These are phyloP conservation scores for Wallacemonas sp. DNA, from an alignment of 208 protist genomes.

Conservation along the genomic window DNA sequence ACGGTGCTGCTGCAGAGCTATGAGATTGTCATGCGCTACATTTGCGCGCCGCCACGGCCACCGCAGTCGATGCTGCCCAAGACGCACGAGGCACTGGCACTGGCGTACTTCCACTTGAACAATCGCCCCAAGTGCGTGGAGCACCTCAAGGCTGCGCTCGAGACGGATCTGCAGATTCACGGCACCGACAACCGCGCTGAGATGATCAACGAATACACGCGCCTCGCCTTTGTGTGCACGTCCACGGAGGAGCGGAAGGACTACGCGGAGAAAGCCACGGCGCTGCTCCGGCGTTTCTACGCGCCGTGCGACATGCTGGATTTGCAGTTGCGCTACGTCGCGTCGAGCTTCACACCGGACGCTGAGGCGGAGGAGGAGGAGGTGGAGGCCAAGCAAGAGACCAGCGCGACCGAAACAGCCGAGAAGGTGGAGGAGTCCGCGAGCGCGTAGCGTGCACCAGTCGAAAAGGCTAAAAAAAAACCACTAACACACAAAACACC, in stretches of 20 bases:
- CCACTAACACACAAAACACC: background rate
- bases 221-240: conserved; percentile 57
- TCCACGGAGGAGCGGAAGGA: conserved; percentile 35
- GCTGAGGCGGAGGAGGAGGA: conserved; percentile 3
- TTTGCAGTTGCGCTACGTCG: conserved; percentile 47
- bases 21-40: conserved; percentile 80
- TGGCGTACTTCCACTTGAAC: conserved; percentile 73
- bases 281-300: conserved; percentile 71
- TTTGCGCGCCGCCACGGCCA: conserved; percentile 77
- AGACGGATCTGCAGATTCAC: conserved; percentile 59
- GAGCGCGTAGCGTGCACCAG: no score
- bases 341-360: conserved; percentile 23
- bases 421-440: no score
- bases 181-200: conserved; percentile 49
- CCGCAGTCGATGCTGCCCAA: conserved; percentile 88
- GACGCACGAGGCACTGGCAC: conserved; percentile 79
- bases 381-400: no score
- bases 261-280: conserved; percentile 58
- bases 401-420: no score
- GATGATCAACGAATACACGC: conserved; percentile 77
- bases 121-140: conserved; percentile 78
- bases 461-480: no score
- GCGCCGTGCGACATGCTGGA: conserved; percentile 56
- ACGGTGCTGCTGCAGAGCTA: conserved; percentile 87
- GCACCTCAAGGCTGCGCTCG: conserved; percentile 62